Base-by-base conservation (phyloP, 306 rosid genomes). In the Trifolium fragiferum region DNA sequence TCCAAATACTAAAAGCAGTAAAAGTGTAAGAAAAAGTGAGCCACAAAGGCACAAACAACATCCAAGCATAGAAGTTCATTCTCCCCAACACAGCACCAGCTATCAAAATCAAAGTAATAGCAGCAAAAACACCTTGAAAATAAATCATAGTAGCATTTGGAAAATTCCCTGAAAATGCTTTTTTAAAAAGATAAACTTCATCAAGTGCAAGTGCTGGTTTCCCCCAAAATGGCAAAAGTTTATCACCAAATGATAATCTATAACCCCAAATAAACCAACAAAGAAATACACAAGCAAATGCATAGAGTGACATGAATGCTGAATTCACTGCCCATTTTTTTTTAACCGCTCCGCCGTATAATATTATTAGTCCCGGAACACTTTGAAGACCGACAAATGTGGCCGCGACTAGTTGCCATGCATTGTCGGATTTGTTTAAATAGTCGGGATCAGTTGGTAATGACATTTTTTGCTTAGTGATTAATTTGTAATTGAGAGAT, bases 311-410 rank as follows among this genome's bases (percentile, higher is more conserved):
- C 88, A 85, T 85, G 69, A 85, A 82, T 9, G 88, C 88, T 19
- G 88, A 85, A 40, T 85, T 85, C 73, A 85, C 84, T 0, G 88
- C 88, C 88, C 88, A 85, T 76, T 85, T 85, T 72, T 85, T 85
- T 78, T 85, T 85, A 5, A 85, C 88, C 1, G 88, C 88, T 7
- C 88, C 88, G 3, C 88, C 88, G 3, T 85, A 85, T 30, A 85
- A 23, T 4, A 85, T 79, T 67, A 82, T 79, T 15, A 85, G 82
- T 2, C 86, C 88, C 0, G 88, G 88, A 19, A 85, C 82, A 14
- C 86, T 76, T 23, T 82, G 86, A 0, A 85, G 2, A 1, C 84
- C 86, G 0, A 85, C 86, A 0, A 85, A 62, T 18, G 88, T 82
- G 8, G 88, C 88, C 0, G 86, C 84, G 0, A 62, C 20, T 0